Percentiles rank a stretch among this genome's conserved stretches.
These are phyloP conservation scores for Corynascus novoguineensis DNA, from an alignment of 495 filamentous ascomycete genomes.

Conservation along the genomic window DNA sequence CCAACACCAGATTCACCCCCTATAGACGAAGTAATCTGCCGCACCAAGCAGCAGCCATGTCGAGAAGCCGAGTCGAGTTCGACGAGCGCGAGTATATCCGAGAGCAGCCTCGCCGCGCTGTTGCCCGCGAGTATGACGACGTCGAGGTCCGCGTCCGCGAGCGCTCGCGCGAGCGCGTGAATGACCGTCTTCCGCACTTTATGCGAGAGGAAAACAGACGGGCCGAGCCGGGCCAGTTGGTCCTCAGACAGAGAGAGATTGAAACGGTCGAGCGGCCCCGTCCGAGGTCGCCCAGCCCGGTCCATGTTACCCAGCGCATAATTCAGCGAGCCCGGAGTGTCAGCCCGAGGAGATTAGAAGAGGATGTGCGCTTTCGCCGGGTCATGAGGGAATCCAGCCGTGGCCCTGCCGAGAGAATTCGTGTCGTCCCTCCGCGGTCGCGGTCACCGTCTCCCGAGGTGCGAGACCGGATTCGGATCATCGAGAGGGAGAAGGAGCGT, in stretches of 20 bases:
- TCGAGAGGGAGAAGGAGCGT: constrained; percentile 39
- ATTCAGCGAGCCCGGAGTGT: constrained; percentile 31
- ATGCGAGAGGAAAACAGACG: constrained; percentile 37
- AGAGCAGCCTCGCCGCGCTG: constrained; percentile 19
- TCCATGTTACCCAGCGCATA: constrained; percentile 34
- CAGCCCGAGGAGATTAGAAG: constrained; percentile 29
- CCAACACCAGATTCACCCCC: constrained; percentile 3
- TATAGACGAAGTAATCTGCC: neutral
- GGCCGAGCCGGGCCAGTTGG: constrained; percentile 35
- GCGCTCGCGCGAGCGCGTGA: constrained; percentile 32
- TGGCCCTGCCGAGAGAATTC: constrained; percentile 26
- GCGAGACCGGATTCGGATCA: constrained; percentile 38
- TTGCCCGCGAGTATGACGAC: constrained; percentile 35
- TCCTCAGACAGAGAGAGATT: constrained; percentile 42
- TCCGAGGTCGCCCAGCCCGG: constrained; percentile 42
- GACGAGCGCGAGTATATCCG: constrained; percentile 39
- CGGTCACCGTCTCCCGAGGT: constrained; percentile 41
- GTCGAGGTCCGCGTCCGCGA: constrained; percentile 35
- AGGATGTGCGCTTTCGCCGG: constrained; percentile 27
- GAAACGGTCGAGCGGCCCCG: constrained; percentile 39
- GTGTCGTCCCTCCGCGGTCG: constrained; percentile 39
- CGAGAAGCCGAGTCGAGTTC: constrained; percentile 36
- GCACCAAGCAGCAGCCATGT: constrained; percentile 23
- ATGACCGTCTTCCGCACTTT: constrained; percentile 38
- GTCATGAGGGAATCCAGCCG: constrained; percentile 29